These are phyloP conservation scores for Puccinia novopanici DNA, from an alignment of 1,284 basidiomycete species.

Conservation along the genomic window DNA sequence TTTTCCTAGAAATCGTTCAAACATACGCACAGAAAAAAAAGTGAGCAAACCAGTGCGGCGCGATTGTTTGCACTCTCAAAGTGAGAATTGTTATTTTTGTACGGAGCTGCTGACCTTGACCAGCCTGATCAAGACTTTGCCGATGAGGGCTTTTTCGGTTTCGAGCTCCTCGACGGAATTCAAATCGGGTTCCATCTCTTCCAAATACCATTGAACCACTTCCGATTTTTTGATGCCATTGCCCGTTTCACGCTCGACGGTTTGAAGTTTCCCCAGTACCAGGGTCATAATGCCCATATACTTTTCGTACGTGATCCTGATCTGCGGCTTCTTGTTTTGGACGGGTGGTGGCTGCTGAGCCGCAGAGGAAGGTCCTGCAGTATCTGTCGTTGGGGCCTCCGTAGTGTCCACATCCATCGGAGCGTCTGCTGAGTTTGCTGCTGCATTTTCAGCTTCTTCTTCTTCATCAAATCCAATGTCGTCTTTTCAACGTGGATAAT, in stretches of 20 bases:
- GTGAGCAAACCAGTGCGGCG: slow-evolving; percentile 11
- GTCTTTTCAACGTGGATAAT: slow-evolving; percentile 99
- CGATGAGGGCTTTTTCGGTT: slow-evolving; percentile 83
- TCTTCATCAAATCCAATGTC: slow-evolving; percentile 97
- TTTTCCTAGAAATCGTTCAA: slow-evolving; percentile 67
- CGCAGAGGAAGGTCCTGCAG: slow-evolving; percentile 53
- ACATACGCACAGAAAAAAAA: neutral
- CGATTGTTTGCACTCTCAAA: too few species aligned
- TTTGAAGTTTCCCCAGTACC: slow-evolving; percentile 78
- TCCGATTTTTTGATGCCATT: slow-evolving; percentile 82
- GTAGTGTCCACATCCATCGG: slow-evolving; percentile 53
- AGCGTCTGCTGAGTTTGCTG: slow-evolving; percentile 59
- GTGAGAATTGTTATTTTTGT: too few species aligned
- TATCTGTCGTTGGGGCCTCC: slow-evolving; percentile 64
- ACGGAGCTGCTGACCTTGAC: slow-evolving; percentile 84
- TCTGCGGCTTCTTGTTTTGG: slow-evolving; percentile 61
- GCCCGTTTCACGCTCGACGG: slow-evolving; percentile 74
- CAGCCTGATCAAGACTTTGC: slow-evolving; percentile 83
- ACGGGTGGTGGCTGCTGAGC: slow-evolving; percentile 1
- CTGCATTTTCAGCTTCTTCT: slow-evolving; percentile 61
- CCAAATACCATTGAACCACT: slow-evolving; percentile 94
- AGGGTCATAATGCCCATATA: slow-evolving; percentile 88
- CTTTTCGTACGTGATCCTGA: slow-evolving; percentile 90
- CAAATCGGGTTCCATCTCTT: slow-evolving; percentile 79
- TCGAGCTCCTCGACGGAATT: slow-evolving; percentile 86